A percentile compares a stretch with the other conserved stretches of the same genome.
Evolutionary conservation across 1,284 basidiomycete genomes (phyloP).

Genomic region (Heliocybe sulcata): DNA sequence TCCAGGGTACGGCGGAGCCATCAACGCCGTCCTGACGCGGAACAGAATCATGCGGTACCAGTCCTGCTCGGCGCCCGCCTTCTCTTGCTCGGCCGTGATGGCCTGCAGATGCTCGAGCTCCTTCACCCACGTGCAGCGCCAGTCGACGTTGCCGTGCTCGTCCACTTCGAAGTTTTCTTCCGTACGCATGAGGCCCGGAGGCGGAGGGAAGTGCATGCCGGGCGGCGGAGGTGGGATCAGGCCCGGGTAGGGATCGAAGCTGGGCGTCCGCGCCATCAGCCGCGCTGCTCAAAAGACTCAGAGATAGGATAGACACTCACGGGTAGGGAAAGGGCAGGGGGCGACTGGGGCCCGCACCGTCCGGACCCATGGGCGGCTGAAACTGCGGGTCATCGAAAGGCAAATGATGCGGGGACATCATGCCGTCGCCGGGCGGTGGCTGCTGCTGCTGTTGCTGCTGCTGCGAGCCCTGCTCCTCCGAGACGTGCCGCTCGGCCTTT

Average conservation of each 20-base stretch:
- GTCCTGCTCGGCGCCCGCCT: conserved; percentile 66
- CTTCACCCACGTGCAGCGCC: conserved; percentile 71
- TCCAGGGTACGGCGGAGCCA: conserved; percentile 39
- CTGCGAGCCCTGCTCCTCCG: conserved; percentile 30
- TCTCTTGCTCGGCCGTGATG: conserved; percentile 70
- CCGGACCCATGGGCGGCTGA: conserved; percentile 44
- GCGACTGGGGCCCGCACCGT: conserved; percentile 50
- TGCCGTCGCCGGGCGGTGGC: conserved; percentile 8
- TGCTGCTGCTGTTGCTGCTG: conserved; percentile 6
- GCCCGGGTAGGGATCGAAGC: conserved; percentile 62
- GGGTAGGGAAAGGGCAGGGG: conserved; percentile 50
- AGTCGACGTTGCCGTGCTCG: conserved; percentile 71
- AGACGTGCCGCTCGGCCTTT: conserved; percentile 35
- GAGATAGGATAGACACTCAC: conserved; percentile 24
- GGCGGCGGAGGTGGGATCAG: conserved; percentile 41
- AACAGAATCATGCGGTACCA: conserved; percentile 81
- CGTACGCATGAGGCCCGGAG: conserved; percentile 45
- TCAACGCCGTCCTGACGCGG: conserved; percentile 59
- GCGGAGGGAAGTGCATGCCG: conserved; percentile 52
- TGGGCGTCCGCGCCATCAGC: conserved; percentile 14
- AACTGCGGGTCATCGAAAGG: conserved; percentile 52
- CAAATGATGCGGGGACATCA: conserved; percentile 7
- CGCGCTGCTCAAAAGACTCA: not conserved
- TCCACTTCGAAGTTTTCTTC: conserved; percentile 64
- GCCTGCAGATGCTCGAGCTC: conserved; percentile 67